A percentile compares a stretch with the other conserved stretches of the same genome.
Conservation (phyloP, 768 basidiomycete genomes). For the Leccinum arenicola region DNA sequence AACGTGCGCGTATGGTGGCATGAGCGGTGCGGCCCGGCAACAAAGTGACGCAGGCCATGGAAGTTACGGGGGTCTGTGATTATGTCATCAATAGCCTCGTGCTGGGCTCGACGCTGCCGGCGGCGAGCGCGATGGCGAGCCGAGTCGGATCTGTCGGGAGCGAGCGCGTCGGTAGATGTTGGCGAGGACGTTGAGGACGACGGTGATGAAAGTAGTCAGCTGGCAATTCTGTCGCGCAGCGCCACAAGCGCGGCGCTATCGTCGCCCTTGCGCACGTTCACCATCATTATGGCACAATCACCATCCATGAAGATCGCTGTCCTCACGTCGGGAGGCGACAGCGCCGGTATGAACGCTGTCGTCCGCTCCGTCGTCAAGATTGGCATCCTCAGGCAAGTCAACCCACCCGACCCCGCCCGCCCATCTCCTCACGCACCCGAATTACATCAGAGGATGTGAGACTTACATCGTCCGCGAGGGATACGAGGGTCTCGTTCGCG, state of each 20-base stretch:
- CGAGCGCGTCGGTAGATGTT: not conserved
- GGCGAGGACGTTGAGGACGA: not conserved
- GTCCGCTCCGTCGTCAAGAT: constrained; percentile 93
- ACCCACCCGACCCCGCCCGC: not conserved
- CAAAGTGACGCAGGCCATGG: not conserved
- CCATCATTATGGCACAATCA: not conserved
- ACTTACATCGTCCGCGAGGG: constrained; percentile 97
- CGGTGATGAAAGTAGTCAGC: not conserved
- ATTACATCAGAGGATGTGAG: constrained; percentile 76
- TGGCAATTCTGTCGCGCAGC: not conserved
- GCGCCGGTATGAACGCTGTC: constrained; percentile 95
- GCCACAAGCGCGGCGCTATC: not conserved
- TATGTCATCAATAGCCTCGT: constrained; percentile 12
- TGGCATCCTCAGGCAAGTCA: constrained; percentile 80
- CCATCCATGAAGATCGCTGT: constrained; percentile 82
- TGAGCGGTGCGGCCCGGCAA: not conserved
- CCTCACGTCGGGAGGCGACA: constrained; percentile 95
- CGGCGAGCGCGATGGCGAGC: not conserved
- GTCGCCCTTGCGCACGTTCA: not conserved
- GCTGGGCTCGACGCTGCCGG: not conserved
- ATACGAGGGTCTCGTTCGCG: constrained; percentile 95
- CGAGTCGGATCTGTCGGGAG: not conserved
- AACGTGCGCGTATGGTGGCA: not conserved
- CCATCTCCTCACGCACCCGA: not conserved
- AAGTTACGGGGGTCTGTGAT: not conserved